These are phyloP conservation scores for Paraphaeosphaeria minitans DNA, from an alignment of 2,329 filamentous ascomycete species.

Conservation along the genomic window DNA sequence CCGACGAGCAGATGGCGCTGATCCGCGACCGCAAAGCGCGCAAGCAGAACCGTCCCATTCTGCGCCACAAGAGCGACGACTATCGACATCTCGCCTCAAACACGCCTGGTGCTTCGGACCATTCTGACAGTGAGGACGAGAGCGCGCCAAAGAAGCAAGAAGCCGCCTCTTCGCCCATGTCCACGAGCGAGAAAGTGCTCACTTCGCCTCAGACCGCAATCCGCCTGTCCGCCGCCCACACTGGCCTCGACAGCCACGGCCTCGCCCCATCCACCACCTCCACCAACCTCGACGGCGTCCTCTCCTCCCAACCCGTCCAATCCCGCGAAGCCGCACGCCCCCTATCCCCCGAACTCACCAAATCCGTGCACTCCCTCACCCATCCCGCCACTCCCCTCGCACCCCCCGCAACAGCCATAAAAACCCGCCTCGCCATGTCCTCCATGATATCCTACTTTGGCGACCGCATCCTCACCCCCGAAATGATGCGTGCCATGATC, in stretches of 20 bases:
- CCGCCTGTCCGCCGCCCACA: conserved; percentile 47
- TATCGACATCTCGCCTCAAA: conserved; percentile 81
- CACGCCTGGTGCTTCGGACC: conserved; percentile 80
- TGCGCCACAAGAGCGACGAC: conserved; percentile 85
- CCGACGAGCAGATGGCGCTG: conserved; percentile 93
- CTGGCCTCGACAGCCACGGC: conserved; percentile 33
- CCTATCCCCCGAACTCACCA: conserved; percentile 27
- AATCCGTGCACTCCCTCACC: conserved; percentile 22
- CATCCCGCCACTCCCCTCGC: conserved; percentile 42
- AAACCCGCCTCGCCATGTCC: conserved; percentile 88
- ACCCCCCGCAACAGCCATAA: conserved; percentile 58
- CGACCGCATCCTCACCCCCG: conserved; percentile 89
- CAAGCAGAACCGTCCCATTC: conserved; percentile 76
- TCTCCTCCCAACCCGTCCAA: conserved; percentile 19
- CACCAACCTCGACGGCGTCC: conserved; percentile 21
- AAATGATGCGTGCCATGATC: conserved; percentile 99
- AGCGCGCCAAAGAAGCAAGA: conserved; percentile 18
- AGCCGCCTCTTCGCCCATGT: conserved; percentile 14
- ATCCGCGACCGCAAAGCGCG: conserved; percentile 83
- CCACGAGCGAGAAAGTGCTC: conserved; percentile 32
- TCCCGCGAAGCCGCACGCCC: not conserved
- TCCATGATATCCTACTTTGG: conserved; percentile 99
- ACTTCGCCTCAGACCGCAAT: conserved; percentile 44
- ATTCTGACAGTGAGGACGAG: conserved; percentile 62
- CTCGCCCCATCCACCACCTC: conserved; percentile 26